phyloP scores from a whole-genome alignment of 495 filamentous ascomycete genomes.

The Clavariopsis aquatica region DNA sequence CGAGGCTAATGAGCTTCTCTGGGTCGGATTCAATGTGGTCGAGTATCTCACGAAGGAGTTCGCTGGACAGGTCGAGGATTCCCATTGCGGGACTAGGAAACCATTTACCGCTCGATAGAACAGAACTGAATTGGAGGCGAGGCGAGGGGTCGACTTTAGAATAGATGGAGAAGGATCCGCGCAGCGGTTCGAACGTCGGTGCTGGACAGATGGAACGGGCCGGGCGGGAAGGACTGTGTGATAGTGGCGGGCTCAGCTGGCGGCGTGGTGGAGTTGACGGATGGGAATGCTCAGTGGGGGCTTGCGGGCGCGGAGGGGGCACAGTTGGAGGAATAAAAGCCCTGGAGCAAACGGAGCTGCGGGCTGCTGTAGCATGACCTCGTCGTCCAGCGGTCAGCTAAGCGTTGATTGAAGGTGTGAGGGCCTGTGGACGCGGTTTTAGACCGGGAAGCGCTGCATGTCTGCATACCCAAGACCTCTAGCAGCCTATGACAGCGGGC shows the following conservation, averaged over 20 bases:
- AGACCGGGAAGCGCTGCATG: conserved; percentile 22
- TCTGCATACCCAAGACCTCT: conserved; percentile 26
- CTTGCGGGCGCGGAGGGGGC: conserved; percentile 22
- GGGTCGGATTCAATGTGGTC: conserved; percentile 55
- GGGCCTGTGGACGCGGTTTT: conserved; percentile 17
- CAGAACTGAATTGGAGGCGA: not conserved
- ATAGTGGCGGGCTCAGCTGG: conserved; percentile 22
- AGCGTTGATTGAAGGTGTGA: conserved; percentile 37
- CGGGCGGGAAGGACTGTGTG: conserved; percentile 29
- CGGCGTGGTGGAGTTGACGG: conserved; percentile 25
- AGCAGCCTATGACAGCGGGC: conserved; percentile 7
- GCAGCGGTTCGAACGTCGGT: conserved; percentile 15
- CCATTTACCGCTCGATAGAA: conserved; percentile 34
- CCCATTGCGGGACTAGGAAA: conserved; percentile 31
- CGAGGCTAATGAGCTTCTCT: conserved; percentile 50
- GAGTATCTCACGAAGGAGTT: conserved; percentile 62
- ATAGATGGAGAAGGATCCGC: conserved; percentile 5
- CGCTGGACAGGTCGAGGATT: conserved; percentile 60
- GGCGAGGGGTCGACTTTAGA: not conserved
- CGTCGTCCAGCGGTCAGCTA: conserved; percentile 34
- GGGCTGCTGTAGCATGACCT: conserved; percentile 36
- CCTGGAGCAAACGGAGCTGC: conserved; percentile 34
- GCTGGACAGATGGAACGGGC: conserved; percentile 20
- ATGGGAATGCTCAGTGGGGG: conserved; percentile 13
- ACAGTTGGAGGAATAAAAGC: conserved; percentile 30